phyloP scores from a whole-genome alignment of 2,329 filamentous ascomycete genomes.

The Grosmannia huntii region DNA sequence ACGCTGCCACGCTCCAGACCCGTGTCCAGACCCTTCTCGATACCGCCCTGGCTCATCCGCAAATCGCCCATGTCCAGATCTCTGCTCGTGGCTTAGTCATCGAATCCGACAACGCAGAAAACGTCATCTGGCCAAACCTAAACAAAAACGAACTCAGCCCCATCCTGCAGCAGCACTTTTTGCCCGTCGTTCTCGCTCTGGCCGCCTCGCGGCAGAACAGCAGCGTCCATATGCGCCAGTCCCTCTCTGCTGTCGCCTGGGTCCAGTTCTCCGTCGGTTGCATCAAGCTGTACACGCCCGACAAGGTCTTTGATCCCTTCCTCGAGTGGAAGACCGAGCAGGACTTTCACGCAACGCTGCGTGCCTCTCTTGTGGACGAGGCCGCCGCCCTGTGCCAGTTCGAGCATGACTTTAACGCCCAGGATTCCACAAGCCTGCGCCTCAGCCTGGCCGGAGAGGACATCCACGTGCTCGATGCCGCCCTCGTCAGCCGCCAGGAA shows the following conservation, averaged over 20 bases:
- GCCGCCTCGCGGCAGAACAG: conserved; percentile 20
- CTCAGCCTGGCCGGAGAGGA: conserved; percentile 50
- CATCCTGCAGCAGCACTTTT: conserved; percentile 28
- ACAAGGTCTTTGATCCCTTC: conserved; percentile 74
- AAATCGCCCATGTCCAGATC: conserved; percentile 1
- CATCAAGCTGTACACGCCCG: conserved; percentile 71
- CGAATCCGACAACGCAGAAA: neutral
- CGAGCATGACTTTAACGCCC: conserved; percentile 54
- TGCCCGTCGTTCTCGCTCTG: conserved; percentile 32
- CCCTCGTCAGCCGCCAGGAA: neutral
- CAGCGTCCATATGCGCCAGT: conserved; percentile 11
- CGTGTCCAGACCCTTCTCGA: conserved; percentile 16
- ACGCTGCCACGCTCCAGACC: neutral
- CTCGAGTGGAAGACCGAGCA: conserved; percentile 53
- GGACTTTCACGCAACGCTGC: conserved; percentile 41
- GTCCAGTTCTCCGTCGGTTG: conserved; percentile 62
- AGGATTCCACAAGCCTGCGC: conserved; percentile 49
- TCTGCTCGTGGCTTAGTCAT: conserved; percentile 2
- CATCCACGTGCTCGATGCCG: conserved; percentile 23
- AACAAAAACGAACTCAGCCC: conserved; percentile 15
- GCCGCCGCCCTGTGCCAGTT: conserved; percentile 51
- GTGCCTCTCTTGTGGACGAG: conserved; percentile 39
- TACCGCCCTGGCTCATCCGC: conserved; percentile 4
- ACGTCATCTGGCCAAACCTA: conserved; percentile 5
- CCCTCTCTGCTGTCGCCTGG: conserved; percentile 50